These are phyloP conservation scores for Cephalotrichum gorgonifer DNA, from an alignment of 2,329 filamentous ascomycete genomes.

Conservation along the genomic window DNA sequence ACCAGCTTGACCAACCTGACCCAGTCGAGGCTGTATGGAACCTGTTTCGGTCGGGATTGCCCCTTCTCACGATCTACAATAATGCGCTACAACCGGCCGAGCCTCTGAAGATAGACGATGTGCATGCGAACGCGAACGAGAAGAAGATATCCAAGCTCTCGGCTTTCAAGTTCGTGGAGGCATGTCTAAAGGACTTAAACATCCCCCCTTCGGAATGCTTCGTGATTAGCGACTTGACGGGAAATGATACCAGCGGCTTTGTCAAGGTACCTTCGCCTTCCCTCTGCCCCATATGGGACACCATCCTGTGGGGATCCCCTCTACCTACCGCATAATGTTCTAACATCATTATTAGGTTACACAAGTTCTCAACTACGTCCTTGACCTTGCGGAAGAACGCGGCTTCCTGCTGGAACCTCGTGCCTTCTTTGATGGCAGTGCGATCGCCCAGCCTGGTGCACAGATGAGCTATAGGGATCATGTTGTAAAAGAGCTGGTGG, in stretches of 20 bases:
- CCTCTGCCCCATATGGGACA: background rate
- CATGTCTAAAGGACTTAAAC: constrained; percentile 72
- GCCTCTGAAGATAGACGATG: constrained; percentile 57
- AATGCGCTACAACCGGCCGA: constrained; percentile 58
- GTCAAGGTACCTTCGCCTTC: constrained; percentile 59
- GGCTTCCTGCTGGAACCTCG: constrained; percentile 59
- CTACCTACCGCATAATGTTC: background rate
- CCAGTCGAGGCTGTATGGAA: constrained; percentile 89
- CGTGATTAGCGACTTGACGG: constrained; percentile 82
- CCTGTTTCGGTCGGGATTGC: constrained; percentile 72
- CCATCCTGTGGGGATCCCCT: background rate
- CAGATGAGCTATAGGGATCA: constrained; percentile 72
- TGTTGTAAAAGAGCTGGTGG: constrained; percentile 82
- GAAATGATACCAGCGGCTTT: constrained; percentile 92
- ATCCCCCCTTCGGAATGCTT: constrained; percentile 79
- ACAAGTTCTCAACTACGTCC: constrained; percentile 82
- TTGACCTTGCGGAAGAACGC: constrained; percentile 73
- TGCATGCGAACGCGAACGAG: constrained; percentile 43
- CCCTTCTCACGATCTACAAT: constrained; percentile 84
- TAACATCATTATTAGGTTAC: constrained; percentile 46
- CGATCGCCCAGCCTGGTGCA: constrained; percentile 36
- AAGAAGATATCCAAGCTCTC: constrained; percentile 76
- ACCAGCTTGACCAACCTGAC: constrained; percentile 58
- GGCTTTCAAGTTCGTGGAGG: constrained; percentile 86
- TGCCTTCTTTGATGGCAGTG: constrained; percentile 45